A percentile compares a stretch with the other conserved stretches of the same genome.
phyloP scores from a whole-genome alignment of 345 rosid genomes.

The Gossypium mustelinum region DNA sequence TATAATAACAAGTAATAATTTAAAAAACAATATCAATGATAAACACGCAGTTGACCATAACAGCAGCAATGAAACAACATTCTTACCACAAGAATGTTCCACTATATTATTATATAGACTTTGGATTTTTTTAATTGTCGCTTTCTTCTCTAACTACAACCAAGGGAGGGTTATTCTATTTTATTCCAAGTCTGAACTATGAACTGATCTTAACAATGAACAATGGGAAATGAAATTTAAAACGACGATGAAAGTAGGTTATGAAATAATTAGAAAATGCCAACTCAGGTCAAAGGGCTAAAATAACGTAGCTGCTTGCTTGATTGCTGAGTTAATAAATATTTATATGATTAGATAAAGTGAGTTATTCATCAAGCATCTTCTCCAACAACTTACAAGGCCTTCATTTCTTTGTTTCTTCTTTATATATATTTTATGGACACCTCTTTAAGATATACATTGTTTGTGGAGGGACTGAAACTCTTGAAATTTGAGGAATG shows the following conservation, averaged over 20 bases:
- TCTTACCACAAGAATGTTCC: neutral
- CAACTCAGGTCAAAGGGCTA: neutral
- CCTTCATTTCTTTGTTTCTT: neutral
- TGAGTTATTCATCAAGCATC: neutral
- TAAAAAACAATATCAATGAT: neutral
- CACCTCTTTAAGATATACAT: neutral
- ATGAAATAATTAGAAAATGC: neutral
- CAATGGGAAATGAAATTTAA: too few species aligned
- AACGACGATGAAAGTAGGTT: too few species aligned
- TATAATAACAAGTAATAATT: neutral
- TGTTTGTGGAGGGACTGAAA: neutral
- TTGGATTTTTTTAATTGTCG: neutral
- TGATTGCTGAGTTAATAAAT: neutral
- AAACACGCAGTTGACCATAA: neutral
- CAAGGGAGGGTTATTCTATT: neutral
- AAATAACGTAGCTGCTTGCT: neutral
- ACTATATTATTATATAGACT: neutral
- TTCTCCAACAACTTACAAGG: neutral
- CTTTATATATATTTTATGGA: neutral
- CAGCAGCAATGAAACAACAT: neutral
- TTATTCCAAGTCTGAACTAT: neutral
- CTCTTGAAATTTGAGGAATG: slow-evolving; percentile 2
- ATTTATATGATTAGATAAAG: neutral
- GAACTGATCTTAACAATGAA: neutral
- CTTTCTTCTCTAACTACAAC: slow-evolving; percentile 1